Conservation (phyloP, 2,329 filamentous ascomycete species). For the Hypoxylon sp. region DNA sequence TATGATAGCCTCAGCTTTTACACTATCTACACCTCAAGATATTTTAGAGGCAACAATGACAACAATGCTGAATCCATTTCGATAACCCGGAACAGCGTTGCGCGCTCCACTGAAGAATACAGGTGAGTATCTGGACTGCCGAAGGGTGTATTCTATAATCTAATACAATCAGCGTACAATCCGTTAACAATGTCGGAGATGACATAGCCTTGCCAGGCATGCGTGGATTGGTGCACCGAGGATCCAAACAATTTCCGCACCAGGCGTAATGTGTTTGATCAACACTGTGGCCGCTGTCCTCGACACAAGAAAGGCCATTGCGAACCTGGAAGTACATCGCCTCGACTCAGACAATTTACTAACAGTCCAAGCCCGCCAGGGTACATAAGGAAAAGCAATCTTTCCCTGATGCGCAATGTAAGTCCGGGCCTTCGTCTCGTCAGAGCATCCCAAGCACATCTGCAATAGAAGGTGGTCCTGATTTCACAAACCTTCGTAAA, state of each 20-base stretch:
- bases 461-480: background rate
- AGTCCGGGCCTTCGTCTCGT: background rate
- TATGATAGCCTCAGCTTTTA: background rate
- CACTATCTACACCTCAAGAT: background rate
- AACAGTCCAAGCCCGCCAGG: background rate
- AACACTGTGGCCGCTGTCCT: background rate
- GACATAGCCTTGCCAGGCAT: background rate
- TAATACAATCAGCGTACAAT: background rate
- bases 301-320: background rate
- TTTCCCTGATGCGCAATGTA: background rate
- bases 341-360: background rate
- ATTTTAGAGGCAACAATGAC: background rate
- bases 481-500: background rate
- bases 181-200: background rate
- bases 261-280: background rate
- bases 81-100: background rate
- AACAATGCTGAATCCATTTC: background rate
- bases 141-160: background rate
- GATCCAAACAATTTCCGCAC: background rate
- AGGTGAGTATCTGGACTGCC: background rate
- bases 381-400: background rate
- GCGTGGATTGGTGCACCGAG: background rate
- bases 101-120: background rate
- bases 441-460: background rate
- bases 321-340: background rate